Evolutionary conservation across 2,329 filamentous ascomycete genomes (phyloP).

Genomic region (Phoma sp.): DNA sequence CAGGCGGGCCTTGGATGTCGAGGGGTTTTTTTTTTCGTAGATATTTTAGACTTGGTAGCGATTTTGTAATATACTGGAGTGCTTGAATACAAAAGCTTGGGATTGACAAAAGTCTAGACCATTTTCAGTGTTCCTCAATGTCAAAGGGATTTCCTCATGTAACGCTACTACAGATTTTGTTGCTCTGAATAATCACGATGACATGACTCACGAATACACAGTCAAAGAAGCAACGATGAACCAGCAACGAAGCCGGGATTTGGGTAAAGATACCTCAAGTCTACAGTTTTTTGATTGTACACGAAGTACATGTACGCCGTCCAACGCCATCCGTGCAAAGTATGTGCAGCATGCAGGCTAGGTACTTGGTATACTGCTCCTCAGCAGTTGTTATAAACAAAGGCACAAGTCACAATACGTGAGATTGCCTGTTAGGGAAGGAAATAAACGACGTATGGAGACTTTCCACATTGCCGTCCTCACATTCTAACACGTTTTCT

Average conservation of each 20-base stretch:
- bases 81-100: neutral
- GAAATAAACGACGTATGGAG: neutral
- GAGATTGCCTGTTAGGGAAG: constrained; percentile 5
- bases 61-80: neutral
- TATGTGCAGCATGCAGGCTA: constrained; percentile 7
- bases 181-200: too few species aligned
- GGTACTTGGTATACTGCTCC: constrained; percentile 25
- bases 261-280: neutral
- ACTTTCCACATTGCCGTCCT: neutral
- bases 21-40: neutral
- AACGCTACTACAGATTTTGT: too few species aligned
- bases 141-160: too few species aligned
- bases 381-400: constrained; percentile 21
- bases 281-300: constrained; percentile 10
- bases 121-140: too few species aligned
- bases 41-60: constrained; percentile 10
- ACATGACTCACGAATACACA: too few species aligned
- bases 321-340: constrained; percentile 15
- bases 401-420: constrained; percentile 3
- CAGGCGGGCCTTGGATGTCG: constrained; percentile 3
- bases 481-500: constrained; percentile 11
- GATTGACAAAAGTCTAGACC: too few species aligned
- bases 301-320: constrained; percentile 1
- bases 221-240: too few species aligned
- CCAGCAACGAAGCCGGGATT: neutral